Percentiles rank a stretch among this genome's conserved stretches.
phyloP scores from a whole-genome alignment of 495 filamentous ascomycete genomes.

The Bacidia rubella region DNA sequence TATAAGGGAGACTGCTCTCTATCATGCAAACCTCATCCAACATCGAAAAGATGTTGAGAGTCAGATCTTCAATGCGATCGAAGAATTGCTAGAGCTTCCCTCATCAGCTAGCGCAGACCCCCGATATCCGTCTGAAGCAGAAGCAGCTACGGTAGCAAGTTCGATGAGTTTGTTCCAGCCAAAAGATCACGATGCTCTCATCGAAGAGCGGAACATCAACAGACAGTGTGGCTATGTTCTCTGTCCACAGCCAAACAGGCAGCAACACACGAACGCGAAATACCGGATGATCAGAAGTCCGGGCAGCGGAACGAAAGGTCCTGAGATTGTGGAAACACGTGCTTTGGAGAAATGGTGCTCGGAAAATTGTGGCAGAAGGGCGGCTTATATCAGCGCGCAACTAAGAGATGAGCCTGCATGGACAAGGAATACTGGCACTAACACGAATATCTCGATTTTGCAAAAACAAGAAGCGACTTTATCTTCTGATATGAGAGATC shows the following conservation, averaged over 20 bases:
- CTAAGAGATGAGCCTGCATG: constrained; percentile 65
- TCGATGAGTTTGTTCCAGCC: constrained; percentile 63
- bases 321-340: constrained; percentile 47
- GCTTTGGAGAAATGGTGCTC: constrained; percentile 83
- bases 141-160: constrained; percentile 42
- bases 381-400: constrained; percentile 76
- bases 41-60: constrained; percentile 59
- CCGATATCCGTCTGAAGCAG: constrained; percentile 40
- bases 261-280: constrained; percentile 29
- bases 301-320: constrained; percentile 38
- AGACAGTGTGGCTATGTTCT: constrained; percentile 69
- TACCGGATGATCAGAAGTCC: constrained; percentile 38
- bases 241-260: constrained; percentile 45
- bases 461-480: constrained; percentile 31
- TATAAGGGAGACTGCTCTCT: constrained; percentile 51
- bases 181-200: constrained; percentile 69
- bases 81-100: constrained; percentile 52
- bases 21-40: constrained; percentile 70
- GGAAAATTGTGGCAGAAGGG: constrained; percentile 59
- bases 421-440: constrained; percentile 41
- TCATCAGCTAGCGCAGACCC: constrained; percentile 38
- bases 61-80: constrained; percentile 53
- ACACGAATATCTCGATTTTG: constrained; percentile 36
- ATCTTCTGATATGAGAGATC: constrained; percentile 21
- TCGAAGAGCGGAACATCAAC: constrained; percentile 74